These are phyloP conservation scores for Penicillium hesseltinei DNA, from an alignment of 2,329 filamentous ascomycete genomes.

Conservation along the genomic window DNA sequence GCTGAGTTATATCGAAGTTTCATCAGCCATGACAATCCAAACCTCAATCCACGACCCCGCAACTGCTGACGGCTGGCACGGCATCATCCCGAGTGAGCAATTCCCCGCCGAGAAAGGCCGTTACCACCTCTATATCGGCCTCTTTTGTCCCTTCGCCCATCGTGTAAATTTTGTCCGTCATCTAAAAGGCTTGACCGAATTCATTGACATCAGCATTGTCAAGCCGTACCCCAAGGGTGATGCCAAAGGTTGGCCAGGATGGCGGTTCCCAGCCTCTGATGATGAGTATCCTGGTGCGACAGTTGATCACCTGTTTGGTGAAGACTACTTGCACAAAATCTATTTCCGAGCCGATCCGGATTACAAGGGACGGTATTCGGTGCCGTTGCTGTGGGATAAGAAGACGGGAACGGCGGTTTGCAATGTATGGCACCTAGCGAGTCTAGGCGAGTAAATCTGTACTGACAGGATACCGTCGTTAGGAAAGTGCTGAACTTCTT, in stretches of 20 bases:
- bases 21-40: not conserved
- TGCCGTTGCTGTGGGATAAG: conserved; percentile 63
- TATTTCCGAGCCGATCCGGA: conserved; percentile 61
- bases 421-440: conserved; percentile 44
- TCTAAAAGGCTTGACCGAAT: conserved; percentile 56
- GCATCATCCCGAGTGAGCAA: conserved; percentile 47
- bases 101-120: conserved; percentile 53
- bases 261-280: conserved; percentile 56
- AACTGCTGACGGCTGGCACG: conserved; percentile 48
- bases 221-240: conserved; percentile 67
- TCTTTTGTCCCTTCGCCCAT: conserved; percentile 67
- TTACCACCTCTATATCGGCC: conserved; percentile 57
- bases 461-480: not conserved
- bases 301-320: conserved; percentile 58
- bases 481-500: not conserved
- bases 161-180: conserved; percentile 58
- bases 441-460: not conserved
- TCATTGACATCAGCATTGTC: conserved; percentile 59
- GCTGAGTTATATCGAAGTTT: not conserved
- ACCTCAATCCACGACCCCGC: conserved; percentile 20
- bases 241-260: conserved; percentile 62
- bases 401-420: conserved; percentile 57
- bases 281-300: conserved; percentile 60
- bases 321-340: conserved; percentile 59
- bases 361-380: conserved; percentile 61